Percentiles rank a stretch among this genome's conserved stretches.
Evolutionary conservation across 257 asterid species (phyloP).

Genomic region (Lycium ferocissimum): DNA sequence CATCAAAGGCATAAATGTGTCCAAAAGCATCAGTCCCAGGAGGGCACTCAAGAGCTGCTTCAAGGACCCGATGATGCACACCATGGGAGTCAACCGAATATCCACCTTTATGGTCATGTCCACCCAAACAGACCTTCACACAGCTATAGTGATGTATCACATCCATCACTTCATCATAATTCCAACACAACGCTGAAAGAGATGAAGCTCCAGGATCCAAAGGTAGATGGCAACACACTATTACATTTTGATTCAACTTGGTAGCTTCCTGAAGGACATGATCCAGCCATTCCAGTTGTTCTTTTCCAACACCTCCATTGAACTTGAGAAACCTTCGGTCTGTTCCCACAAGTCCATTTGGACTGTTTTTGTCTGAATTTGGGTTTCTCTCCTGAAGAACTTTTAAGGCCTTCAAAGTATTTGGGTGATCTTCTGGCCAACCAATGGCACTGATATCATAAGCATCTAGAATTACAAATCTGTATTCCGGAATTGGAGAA

Average conservation of each 20-base stretch:
- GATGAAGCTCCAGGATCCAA: constrained; percentile 66
- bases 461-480: constrained; percentile 86
- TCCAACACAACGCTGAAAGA: constrained; percentile 73
- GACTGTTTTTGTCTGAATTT: constrained; percentile 84
- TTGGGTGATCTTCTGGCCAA: constrained; percentile 83
- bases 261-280: constrained; percentile 68
- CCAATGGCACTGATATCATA: constrained; percentile 89
- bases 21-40: constrained; percentile 85
- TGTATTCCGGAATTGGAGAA: constrained; percentile 73
- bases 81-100: constrained; percentile 74
- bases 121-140: constrained; percentile 84
- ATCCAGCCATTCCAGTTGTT: constrained; percentile 88
- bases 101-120: constrained; percentile 87
- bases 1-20: constrained; percentile 65
- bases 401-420: constrained; percentile 59
- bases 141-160: constrained; percentile 73
- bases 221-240: constrained; percentile 85
- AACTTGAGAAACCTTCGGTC: constrained; percentile 88
- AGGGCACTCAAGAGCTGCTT: constrained; percentile 94
- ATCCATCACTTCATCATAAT: constrained; percentile 88
- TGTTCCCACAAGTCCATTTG: constrained; percentile 72
- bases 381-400: constrained; percentile 77
- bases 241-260: constrained; percentile 64
- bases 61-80: constrained; percentile 84
- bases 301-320: constrained; percentile 87